Conservation (phyloP, 1,139 yeast species). For the Saccharomycopsis hybrid region DNA sequence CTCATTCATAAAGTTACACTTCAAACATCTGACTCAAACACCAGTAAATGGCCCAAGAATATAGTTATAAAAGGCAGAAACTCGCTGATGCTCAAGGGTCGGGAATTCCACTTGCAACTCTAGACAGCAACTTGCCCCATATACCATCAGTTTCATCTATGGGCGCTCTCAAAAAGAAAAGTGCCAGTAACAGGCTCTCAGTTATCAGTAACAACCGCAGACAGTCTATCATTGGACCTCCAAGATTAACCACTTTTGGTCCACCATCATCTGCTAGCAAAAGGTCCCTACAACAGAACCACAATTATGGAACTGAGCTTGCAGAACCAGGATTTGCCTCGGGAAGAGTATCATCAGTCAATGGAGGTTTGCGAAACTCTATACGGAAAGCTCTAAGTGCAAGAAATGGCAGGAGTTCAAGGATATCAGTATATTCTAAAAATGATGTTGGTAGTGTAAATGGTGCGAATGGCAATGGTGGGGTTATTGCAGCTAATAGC, state of each 20-base stretch:
- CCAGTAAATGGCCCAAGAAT: no score
- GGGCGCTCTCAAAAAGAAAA: constrained; percentile 1
- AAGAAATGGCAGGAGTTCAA: neutral
- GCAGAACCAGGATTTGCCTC: no score
- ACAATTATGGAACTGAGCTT: no score
- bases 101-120: constrained; percentile 5
- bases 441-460: no score
- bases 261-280: neutral
- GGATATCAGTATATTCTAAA: constrained; percentile 8
- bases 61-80: constrained; percentile 9
- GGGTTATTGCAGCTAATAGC: no score
- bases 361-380: no score
- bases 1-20: no score
- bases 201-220: constrained; percentile 4
- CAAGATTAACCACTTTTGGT: constrained; percentile 11
- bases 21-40: no score
- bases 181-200: neutral
- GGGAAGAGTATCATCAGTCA: no score
- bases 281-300: no score
- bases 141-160: no score
- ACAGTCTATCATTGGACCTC: constrained; percentile 19
- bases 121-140: constrained; percentile 7
- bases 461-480: neutral
- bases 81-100: neutral
- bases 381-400: no score